Conservation (phyloP, 305 asterid genomes). For the Caryopteris hybrid region DNA sequence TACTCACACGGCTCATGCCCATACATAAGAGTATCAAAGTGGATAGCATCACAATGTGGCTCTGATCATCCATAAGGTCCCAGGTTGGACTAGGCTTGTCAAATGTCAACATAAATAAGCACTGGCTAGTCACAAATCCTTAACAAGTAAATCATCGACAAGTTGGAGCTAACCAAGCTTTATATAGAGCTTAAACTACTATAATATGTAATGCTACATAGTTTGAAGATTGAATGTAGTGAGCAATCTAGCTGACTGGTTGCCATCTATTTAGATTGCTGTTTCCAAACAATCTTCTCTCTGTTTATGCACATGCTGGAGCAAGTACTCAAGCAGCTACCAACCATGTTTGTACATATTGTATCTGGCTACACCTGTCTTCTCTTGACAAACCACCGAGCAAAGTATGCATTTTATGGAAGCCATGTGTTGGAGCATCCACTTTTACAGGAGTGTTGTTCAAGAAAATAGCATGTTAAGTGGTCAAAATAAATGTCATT, state of each 20-base stretch:
- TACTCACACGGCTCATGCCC: background rate
- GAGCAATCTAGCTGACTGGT: background rate
- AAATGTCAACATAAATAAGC: background rate
- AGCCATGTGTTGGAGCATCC: conserved; percentile 1
- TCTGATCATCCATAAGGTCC: background rate
- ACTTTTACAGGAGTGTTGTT: conserved; percentile 3
- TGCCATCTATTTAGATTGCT: background rate
- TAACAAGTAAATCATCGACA: background rate
- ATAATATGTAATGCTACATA: background rate
- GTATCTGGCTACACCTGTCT: background rate
- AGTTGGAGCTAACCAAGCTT: conserved; percentile 4
- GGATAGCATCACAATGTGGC: background rate
- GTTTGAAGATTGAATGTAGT: conserved; percentile 3
- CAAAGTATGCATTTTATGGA: background rate
- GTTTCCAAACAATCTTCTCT: background rate
- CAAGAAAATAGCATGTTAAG: background rate
- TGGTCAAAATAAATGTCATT: background rate
- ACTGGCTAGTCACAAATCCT: background rate
- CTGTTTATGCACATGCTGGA: background rate
- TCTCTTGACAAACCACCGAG: background rate
- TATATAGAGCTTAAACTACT: background rate
- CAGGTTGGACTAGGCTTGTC: background rate
- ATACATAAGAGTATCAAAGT: background rate
- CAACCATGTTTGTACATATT: background rate
- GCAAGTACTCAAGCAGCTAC: background rate